Evolutionary conservation across 306 rosid genomes (phyloP).

Genomic region (Astragalus glycyphyllos): DNA sequence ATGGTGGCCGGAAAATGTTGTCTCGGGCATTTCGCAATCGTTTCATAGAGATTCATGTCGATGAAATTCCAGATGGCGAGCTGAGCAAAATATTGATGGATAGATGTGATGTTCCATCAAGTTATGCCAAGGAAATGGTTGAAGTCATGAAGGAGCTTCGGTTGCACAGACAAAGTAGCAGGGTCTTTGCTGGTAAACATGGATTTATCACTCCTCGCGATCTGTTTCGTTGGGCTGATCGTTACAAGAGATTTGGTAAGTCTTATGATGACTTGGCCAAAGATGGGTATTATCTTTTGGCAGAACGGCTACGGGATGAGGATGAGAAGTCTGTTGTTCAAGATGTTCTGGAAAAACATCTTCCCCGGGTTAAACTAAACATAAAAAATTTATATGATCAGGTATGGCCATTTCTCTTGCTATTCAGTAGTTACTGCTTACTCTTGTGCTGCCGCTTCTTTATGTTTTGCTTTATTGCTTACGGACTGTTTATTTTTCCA

Average conservation of each 20-base stretch:
- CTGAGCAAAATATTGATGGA: conserved; percentile 67
- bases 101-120: conserved; percentile 66
- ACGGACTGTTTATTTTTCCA: conserved; percentile 11
- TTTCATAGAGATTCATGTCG: conserved; percentile 91
- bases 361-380: conserved; percentile 53
- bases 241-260: conserved; percentile 66
- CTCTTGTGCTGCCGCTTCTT: not conserved
- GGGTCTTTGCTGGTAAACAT: conserved; percentile 87
- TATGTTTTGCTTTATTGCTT: not conserved
- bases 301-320: conserved; percentile 79
- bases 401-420: conserved; percentile 51
- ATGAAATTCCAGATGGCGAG: conserved; percentile 88
- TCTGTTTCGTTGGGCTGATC: conserved; percentile 95
- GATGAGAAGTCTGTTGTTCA: conserved; percentile 71
- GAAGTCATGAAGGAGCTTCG: conserved; percentile 87
- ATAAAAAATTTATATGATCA: conserved; percentile 57
- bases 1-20: conserved; percentile 94
- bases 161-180: conserved; percentile 75
- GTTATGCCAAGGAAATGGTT: conserved; percentile 78
- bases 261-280: conserved; percentile 75
- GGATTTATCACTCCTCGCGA: conserved; percentile 97
- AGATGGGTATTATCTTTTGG: conserved; percentile 96
- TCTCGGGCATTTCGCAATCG: conserved; percentile 97
- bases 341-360: conserved; percentile 63
- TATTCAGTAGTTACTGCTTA: conserved; percentile 2